These are phyloP conservation scores for Fagopyrum homotropicum DNA, from an alignment of 148 eudicot genomes.

Conservation along the genomic window DNA sequence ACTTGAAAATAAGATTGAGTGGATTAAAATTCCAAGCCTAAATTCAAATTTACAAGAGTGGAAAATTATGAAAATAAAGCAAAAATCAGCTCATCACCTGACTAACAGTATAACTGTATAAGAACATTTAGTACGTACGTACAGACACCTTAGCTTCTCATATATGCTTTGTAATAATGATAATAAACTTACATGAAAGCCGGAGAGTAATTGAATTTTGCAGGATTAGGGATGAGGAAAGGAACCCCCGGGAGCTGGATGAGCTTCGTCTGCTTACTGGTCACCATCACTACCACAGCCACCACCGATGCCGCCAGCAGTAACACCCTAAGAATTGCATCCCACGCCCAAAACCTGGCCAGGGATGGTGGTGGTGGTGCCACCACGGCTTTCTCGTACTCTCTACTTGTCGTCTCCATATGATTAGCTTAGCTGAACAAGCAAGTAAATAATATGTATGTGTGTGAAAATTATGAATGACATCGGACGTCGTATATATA, in stretches of 20 bases:
- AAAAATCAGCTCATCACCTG: too few species aligned
- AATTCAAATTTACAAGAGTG: too few species aligned
- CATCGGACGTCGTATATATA: neutral
- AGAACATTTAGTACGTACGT: too few species aligned
- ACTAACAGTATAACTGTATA: too few species aligned
- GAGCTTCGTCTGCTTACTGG: constrained; percentile 31
- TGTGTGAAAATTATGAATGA: neutral
- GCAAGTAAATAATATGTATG: neutral
- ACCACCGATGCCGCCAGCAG: constrained; percentile 32
- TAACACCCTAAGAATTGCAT: constrained; percentile 32
- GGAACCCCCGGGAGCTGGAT: constrained; percentile 12
- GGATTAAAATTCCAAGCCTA: too few species aligned
- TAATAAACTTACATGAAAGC: neutral
- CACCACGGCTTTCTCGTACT: constrained; percentile 12
- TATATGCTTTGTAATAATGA: too few species aligned
- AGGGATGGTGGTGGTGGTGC: neutral
- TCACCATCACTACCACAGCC: constrained; percentile 42
- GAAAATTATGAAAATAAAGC: too few species aligned
- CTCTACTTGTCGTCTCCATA: neutral
- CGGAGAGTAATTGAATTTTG: constrained; percentile 22
- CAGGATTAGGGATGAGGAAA: neutral
- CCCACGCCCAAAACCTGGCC: constrained; percentile 14
- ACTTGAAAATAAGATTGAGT: too few species aligned
- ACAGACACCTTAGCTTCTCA: too few species aligned
- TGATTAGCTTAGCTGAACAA: neutral